Base-by-base conservation (phyloP, 2,329 filamentous ascomycete genomes). In the Cytospora paraplurivora region DNA sequence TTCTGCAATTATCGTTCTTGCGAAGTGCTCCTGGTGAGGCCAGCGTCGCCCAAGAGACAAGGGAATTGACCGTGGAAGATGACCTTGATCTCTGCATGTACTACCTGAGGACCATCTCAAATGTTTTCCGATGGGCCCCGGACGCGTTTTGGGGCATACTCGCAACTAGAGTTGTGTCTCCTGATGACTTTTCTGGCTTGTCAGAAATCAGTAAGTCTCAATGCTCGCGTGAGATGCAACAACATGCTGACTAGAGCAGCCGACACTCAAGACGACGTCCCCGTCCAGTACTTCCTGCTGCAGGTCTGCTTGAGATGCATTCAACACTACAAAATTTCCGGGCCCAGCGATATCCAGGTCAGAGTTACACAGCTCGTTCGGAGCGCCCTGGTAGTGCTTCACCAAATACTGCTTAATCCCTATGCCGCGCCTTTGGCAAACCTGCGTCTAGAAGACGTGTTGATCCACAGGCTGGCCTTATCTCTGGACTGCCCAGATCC, bases 81-180 rank as follows among this genome's bases (percentile, higher is more conserved):
- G 90, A 96, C 68, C 81, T 93, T 8, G 89, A 90, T 66, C 83
- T 93, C 62, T 92, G 88, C 66, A 78, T 91, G 3, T 96, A 97
- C 73, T 89, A 94, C 70, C 77, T 97, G 21, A 85, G 86, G 58
- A 89, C 90, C 2, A 74, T 97, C 1, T 87, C 87, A 6, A 90
- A 92, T 68, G 82, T 96, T 33, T 77, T 97, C 17, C 81, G 84
- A 33, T 88, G 86, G 75, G 85, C 86, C 62, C 89, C 83, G 21
- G 87, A 90, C 53, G 82, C 84, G 58, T 87, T 89, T 10, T 93
- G 91, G 89, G 80, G 83, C 13, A 82, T 88, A 5, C 76, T 96
- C 47, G 86, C 90, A 1, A 86, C 86, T 7, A 88, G 88, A 59
- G 78, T 79, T 17, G 77, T 86, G 41, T 75, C 79, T 4, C 77